Evolutionary conservation across 371 early-diverging fungal genomes (phyloP).

Genomic region (Globomyces sp.): DNA sequence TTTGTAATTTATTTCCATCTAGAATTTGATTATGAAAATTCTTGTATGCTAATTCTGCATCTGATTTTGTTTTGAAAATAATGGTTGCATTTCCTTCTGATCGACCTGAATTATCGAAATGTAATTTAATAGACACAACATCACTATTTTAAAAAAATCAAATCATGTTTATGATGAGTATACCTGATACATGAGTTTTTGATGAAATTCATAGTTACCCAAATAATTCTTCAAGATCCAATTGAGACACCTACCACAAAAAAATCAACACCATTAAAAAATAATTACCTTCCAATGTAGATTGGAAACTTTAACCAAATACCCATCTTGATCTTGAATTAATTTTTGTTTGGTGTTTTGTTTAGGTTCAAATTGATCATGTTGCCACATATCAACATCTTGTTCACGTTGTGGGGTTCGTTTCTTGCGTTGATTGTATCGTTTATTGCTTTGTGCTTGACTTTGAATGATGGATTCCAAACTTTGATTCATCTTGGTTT

Average conservation of each 20-base stretch:
- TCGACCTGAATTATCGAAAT: slow-evolving; percentile 13
- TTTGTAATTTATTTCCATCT: not conserved
- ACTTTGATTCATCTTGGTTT: too few species aligned
- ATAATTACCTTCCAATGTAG: slow-evolving; percentile 16
- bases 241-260: slow-evolving; percentile 4
- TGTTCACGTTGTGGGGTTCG: too few species aligned
- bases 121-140: not conserved
- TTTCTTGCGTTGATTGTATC: too few species aligned
- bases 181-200: not conserved
- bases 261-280: not conserved
- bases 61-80: not conserved
- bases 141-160: not conserved
- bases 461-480: too few species aligned
- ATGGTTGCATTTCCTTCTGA: not conserved
- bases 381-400: too few species aligned
- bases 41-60: slow-evolving; percentile 2
- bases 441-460: too few species aligned
- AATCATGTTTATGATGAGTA: not conserved
- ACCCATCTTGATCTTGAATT: not conserved
- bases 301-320: slow-evolving; percentile 10
- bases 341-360: too few species aligned
- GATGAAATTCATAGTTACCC: slow-evolving; percentile 1
- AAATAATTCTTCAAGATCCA: slow-evolving; percentile 10
- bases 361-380: too few species aligned
- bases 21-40: slow-evolving; percentile 7